Evolutionary conservation across 805 yeast genomes (phyloP).

Genomic region (Maudiozyma bulderi): DNA sequence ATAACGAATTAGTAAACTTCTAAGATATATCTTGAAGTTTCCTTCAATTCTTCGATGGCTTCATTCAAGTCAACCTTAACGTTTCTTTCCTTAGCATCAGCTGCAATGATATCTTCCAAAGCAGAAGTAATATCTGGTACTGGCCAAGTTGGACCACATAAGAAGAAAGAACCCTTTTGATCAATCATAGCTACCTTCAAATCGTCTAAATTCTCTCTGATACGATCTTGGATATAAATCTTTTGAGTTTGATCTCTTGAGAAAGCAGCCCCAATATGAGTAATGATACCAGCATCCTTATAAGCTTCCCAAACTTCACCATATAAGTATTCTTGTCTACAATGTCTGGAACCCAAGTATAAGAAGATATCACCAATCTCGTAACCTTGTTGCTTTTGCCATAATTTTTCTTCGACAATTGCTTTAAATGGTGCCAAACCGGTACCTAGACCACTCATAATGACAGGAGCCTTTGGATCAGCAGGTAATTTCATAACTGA

Average conservation of each 20-base stretch:
- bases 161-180: conserved; percentile 81
- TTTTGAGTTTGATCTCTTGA: conserved; percentile 94
- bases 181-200: conserved; percentile 71
- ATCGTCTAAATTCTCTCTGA: conserved; percentile 62
- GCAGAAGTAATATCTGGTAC: conserved; percentile 94
- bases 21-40: conserved; percentile 79
- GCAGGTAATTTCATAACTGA: conserved; percentile 95
- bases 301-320: conserved; percentile 98
- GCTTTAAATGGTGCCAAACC: conserved; percentile 98
- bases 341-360: conserved; percentile 90
- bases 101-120: conserved; percentile 64
- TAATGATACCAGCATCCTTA: conserved; percentile 80
- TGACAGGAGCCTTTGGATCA: conserved; percentile 75
- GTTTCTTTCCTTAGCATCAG: conserved; percentile 63
- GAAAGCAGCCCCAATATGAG: conserved; percentile 95
- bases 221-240: conserved; percentile 90
- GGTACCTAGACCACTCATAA: conserved; percentile 96
- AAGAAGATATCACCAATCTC: conserved; percentile 83
- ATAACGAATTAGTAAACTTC: conserved; percentile 65
- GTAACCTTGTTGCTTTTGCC: conserved; percentile 83
- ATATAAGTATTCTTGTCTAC: conserved; percentile 86
- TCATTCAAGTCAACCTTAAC: conserved; percentile 60
- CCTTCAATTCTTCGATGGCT: conserved; percentile 89
- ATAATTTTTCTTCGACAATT: conserved; percentile 86
- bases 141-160: conserved; percentile 99